Evolutionary conservation across 129 eudicot species (phyloP).

Genomic region (Heracleum sosnowskyi): DNA sequence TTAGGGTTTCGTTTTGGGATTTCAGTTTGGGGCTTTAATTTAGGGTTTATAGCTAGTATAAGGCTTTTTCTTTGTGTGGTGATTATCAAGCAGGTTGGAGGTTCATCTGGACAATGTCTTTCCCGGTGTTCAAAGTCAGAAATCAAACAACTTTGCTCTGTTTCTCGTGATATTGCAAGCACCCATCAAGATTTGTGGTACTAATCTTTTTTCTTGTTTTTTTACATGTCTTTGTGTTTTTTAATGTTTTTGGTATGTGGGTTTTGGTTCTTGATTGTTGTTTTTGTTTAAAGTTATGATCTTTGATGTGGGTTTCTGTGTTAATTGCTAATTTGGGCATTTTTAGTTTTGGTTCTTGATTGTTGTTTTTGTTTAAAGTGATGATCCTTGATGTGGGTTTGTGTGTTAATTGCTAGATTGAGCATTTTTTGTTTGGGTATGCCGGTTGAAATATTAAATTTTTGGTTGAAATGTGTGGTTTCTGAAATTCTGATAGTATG

Average conservation of each 20-base stretch:
- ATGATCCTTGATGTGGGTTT: not conserved
- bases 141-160: slow-evolving; percentile 81
- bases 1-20: no score
- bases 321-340: no score
- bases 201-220: not conserved
- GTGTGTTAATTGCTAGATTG: not conserved
- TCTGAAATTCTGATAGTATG: not conserved
- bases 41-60: no score
- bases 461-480: not conserved
- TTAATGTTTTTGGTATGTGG: not conserved
- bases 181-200: slow-evolving; percentile 97
- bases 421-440: not conserved
- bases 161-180: slow-evolving; percentile 86
- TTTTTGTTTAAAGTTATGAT: not conserved
- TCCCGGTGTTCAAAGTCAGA: slow-evolving; percentile 69
- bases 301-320: no score
- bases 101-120: no score
- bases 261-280: not conserved
- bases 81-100: no score
- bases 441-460: not conserved
- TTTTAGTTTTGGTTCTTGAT: not conserved
- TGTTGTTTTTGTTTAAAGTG: not conserved
- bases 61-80: no score
- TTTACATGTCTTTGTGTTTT: not conserved
- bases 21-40: no score